Evolutionary conservation across 2,329 filamentous ascomycete species (phyloP), one percentile per base, ranked within the genome.

Genomic region (Diplodia corticola): DNA sequence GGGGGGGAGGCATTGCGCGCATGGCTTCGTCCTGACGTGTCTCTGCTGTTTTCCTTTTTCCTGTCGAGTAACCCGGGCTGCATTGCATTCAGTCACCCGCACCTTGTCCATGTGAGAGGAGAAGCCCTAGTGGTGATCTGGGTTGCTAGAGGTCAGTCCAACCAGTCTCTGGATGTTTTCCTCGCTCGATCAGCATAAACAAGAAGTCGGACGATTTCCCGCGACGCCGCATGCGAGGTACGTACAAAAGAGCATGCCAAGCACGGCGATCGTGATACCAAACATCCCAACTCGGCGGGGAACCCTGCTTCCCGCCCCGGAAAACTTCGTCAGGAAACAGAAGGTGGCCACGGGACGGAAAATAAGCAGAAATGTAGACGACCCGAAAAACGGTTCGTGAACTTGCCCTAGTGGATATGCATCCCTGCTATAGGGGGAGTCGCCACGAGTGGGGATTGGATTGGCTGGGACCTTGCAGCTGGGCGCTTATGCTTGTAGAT

Each of bases 241-340:
- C 17, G 35, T 10, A 24, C 20, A 30, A 60, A 60, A 30, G 22
- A 60, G 55, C 12, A 44, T 44, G 37, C 28, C 22, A 28, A n/a
- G 26, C 15, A 35, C 40, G 57, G 20, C 44, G 57, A 61, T 61
- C 57, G n/a, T 61, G 57, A 61, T 61, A 49, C 33, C 28, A 50
- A 44, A 35, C 57, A n/a, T 13, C 57, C 40, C 44, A 26, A 46
- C 22, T 44, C 57, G 26, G 57, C 57, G 57, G 57, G 57, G 57
- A 61, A 61, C 57, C 57, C 44, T 61, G 40, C 28, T 20, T 20
- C 10, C n/a, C 13, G 44, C 26, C 17, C 20, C 24, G 10, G 20
- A 9, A 26, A 22, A 33, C 12, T 7, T 17, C 13, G 22, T 46
- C 54, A 17, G 26, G 35, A 49, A 61, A 6, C 17, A 61, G 57